Evolutionary conservation across 495 filamentous ascomycete genomes (phyloP).

Genomic region (Staphylotrichum tortipilum): DNA sequence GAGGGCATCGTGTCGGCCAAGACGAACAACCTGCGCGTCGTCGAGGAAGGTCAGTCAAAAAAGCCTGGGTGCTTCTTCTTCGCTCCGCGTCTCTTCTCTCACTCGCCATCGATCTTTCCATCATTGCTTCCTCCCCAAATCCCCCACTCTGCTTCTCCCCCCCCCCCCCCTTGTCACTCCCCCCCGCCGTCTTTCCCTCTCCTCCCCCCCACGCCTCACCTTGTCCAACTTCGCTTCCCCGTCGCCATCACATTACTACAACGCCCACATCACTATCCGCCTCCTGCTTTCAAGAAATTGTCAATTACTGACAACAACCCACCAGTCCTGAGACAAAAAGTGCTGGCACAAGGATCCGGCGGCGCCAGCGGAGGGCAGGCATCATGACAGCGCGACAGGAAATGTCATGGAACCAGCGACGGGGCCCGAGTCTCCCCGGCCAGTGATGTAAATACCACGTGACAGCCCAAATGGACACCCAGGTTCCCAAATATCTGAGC

Average conservation of each 20-base stretch:
- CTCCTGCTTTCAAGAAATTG: neutral
- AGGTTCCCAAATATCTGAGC: too few relatives aligned
- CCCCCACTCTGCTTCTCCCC: too few relatives aligned
- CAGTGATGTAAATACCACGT: neutral
- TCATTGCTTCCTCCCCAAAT: too few relatives aligned
- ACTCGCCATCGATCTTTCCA: neutral
- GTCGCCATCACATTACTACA: too few relatives aligned
- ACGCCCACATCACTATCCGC: too few relatives aligned
- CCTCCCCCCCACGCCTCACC: too few relatives aligned
- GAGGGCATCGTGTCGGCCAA: constrained; percentile 83
- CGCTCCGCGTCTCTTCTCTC: neutral
- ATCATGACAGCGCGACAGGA: constrained; percentile 3
- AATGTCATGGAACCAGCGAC: too few relatives aligned
- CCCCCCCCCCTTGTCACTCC: neutral
- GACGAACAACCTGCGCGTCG: constrained; percentile 69
- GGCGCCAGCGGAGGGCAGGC: constrained; percentile 7
- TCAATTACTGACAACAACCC: neutral
- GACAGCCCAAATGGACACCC: too few relatives aligned
- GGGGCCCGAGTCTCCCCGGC: too few relatives aligned
- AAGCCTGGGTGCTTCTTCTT: neutral
- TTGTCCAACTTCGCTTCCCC: too few relatives aligned
- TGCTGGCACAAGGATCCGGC: constrained; percentile 24
- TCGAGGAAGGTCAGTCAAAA: constrained; percentile 80
- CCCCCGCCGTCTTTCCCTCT: too few relatives aligned
- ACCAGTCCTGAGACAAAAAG: constrained; percentile 52